A percentile compares a stretch with the other conserved stretches of the same genome.
These are phyloP conservation scores for Spinacia oleracea DNA, from an alignment of 179 eudicot species.

Conservation along the genomic window DNA sequence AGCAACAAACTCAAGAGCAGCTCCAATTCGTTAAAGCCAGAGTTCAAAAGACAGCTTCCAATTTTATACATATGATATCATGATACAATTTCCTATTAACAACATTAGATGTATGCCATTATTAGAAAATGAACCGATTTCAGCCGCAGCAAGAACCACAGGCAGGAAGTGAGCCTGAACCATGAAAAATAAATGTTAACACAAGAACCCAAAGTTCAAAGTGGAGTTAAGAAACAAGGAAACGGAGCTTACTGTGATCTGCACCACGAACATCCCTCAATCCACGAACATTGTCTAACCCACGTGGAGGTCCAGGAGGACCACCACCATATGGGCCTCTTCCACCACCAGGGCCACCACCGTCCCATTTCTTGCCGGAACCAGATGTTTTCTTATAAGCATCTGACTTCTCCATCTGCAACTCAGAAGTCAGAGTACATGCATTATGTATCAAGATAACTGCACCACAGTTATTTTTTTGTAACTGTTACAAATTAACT, in stretches of 20 bases:
- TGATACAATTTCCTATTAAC: background rate
- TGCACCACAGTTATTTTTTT: background rate
- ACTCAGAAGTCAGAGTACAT: background rate
- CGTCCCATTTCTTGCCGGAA: conserved; percentile 91
- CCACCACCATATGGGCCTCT: conserved; percentile 75
- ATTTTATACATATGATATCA: background rate
- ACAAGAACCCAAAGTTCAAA: background rate
- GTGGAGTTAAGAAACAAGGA: no score
- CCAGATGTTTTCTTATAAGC: conserved; percentile 76
- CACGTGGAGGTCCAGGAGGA: conserved; percentile 88
- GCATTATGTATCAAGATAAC: conserved; percentile 9
- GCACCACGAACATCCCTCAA: conserved; percentile 40
- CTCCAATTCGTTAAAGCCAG: background rate
- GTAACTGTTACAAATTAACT: background rate
- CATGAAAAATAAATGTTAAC: background rate
- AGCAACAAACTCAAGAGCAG: background rate
- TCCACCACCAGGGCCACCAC: conserved; percentile 65
- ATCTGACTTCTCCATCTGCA: conserved; percentile 92
- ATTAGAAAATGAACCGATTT: background rate
- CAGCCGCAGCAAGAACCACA: conserved; percentile 42
- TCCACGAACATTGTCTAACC: conserved; percentile 87
- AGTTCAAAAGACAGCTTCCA: conserved; percentile 6
- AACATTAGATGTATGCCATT: background rate
- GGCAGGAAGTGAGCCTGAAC: conserved; percentile 36
- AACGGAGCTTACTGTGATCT: conserved; percentile 72